Evolutionary conservation across 2,329 filamentous ascomycete species (phyloP), one percentile per base, ranked within the genome.

Genomic region (Alternaria infectoria): DNA sequence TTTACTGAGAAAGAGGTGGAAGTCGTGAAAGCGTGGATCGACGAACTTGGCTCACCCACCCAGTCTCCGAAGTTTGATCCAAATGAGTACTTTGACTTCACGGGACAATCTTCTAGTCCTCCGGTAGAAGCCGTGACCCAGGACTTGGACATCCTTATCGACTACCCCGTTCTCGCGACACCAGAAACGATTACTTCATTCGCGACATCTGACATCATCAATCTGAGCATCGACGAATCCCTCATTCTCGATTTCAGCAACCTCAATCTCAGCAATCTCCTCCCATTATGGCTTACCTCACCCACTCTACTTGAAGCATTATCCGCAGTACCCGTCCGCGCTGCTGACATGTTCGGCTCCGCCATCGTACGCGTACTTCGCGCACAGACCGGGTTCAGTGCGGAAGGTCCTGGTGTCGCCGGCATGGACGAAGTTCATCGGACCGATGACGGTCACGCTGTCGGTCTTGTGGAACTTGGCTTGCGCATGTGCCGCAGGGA

Each of bases 1-100:
- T 86, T 86, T 68, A 85, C 83, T 1, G 68, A 81, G 15, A 71
- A 69, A 11, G 84, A 86, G 66, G 74, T 80, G 17, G 73, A 75
- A 13, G 64, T 76, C 3, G 63, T 84, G 7, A 70, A 69, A 54
- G 55, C 63, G 9, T 85, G 83, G 83, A 83, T 84, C 63, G 73
- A 81, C 54, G 69, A 70, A 9, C 69, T 83, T 26, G 67, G 54
- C 51, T 68, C 23, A 9, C 28, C 28, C 25, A n/a, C 25, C 15
- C 25, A 50, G 23, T 49, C 15, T 8, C 36, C 49, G 10, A 9
- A n/a, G 11, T 11, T 49, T 10, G 62, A 73, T n/a, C 44, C 71
- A 3, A 57, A 51, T 4, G 30, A 54, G 1, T 77, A 77, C 49
- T 71, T 69, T 56, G 56, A 64, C 10, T 77, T 74, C 36, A 71